phyloP scores from a whole-genome alignment of 140 eudicot genomes.

The Anethum foeniculum region DNA sequence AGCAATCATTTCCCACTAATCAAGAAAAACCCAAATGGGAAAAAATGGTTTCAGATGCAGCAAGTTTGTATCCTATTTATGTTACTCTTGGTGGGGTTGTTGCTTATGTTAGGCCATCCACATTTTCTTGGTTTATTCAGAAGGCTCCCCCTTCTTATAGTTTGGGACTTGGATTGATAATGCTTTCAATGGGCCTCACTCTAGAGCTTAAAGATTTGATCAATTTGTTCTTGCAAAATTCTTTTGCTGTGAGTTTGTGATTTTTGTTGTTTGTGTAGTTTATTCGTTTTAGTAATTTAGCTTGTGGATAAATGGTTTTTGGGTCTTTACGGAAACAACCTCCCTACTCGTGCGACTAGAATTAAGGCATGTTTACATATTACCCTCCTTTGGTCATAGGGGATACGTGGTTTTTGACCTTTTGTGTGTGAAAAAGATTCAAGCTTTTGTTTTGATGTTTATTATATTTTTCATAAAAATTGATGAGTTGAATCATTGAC shows the following conservation, averaged over 20 bases:
- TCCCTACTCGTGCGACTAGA: neutral
- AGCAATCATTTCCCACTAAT: neutral
- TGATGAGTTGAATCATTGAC: neutral
- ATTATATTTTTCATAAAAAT: neutral
- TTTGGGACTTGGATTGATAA: conserved; percentile 68
- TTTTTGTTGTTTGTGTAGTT: neutral
- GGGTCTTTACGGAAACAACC: neutral
- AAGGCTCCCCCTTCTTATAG: conserved; percentile 61
- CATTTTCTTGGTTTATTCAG: conserved; percentile 74
- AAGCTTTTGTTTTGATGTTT: neutral
- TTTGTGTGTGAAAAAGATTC: neutral
- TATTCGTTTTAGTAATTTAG: neutral
- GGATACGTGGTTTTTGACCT: neutral
- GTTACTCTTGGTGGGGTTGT: conserved; percentile 69
- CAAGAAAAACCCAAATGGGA: conserved; percentile 45
- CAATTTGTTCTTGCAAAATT: conserved; percentile 61
- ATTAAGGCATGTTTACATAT: neutral
- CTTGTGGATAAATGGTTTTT: neutral
- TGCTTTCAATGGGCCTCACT: conserved; percentile 87
- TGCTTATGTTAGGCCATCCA: conserved; percentile 63
- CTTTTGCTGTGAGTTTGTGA: conserved; percentile 62
- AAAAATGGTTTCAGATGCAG: conserved; percentile 44
- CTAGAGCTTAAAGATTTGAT: conserved; percentile 71
- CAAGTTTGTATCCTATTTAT: conserved; percentile 79
- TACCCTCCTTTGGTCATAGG: neutral